phyloP scores from a whole-genome alignment of 2,329 filamentous ascomycete species.

The Phoma sp. region DNA sequence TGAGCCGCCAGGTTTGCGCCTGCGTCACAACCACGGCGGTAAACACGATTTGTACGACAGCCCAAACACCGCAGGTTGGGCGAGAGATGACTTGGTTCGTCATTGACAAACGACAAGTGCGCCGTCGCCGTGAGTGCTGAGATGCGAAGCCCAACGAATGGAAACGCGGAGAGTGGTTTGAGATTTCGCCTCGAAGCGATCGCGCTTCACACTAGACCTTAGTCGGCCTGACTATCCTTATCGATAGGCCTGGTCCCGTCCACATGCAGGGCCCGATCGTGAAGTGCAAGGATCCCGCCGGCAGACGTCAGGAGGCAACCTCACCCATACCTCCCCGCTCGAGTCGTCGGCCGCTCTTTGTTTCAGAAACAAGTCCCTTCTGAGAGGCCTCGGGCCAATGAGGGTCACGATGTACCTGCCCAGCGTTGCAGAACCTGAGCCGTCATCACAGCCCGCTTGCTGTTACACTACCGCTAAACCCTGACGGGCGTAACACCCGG shows the following conservation, averaged over 20 bases:
- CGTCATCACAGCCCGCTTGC: constrained; percentile 18
- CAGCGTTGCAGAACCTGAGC: constrained; percentile 21
- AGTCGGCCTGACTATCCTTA: constrained; percentile 21
- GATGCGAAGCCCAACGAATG: constrained; percentile 26
- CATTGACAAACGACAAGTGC: constrained; percentile 16
- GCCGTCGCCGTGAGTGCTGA: constrained; percentile 24
- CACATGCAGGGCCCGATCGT: constrained; percentile 18
- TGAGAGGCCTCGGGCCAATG: constrained; percentile 33
- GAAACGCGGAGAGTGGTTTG: constrained; percentile 27
- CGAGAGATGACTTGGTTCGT: constrained; percentile 26
- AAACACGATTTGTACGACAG: constrained; percentile 22
- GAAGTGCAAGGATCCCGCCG: constrained; percentile 12
- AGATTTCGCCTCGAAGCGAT: constrained; percentile 30
- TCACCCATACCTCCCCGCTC: constrained; percentile 25
- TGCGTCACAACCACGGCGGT: constrained; percentile 29
- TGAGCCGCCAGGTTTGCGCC: constrained; percentile 20
- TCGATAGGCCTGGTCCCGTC: constrained; percentile 36
- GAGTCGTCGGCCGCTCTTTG: constrained; percentile 30
- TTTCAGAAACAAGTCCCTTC: constrained; percentile 42
- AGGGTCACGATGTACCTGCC: constrained; percentile 35
- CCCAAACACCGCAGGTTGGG: constrained; percentile 5
- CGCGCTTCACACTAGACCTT: constrained; percentile 25
- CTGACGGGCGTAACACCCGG: constrained; percentile 31
- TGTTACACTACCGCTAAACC: constrained; percentile 39
- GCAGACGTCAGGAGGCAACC: constrained; percentile 28